Percentiles rank a stretch among this genome's conserved stretches.
These are phyloP conservation scores for Escallonia herrerae DNA, from an alignment of 129 eudicot genomes.

Conservation along the genomic window DNA sequence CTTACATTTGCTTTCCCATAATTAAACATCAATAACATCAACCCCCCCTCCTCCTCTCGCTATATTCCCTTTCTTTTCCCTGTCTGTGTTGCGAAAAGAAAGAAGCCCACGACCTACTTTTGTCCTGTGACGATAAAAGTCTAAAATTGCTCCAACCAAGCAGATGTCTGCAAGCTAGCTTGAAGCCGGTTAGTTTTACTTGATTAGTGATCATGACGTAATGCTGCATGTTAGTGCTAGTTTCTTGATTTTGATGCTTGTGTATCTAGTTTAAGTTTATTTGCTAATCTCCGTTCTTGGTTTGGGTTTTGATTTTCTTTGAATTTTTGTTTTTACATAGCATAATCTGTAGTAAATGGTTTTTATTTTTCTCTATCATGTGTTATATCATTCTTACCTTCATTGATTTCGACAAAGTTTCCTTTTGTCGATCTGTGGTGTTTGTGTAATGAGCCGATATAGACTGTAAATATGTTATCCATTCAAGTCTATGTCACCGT, in stretches of 20 bases:
- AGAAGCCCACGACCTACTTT: background rate
- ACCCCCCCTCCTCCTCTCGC: background rate
- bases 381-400: background rate
- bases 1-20: slow-evolving; percentile 9
- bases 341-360: background rate
- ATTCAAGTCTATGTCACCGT: too few relatives aligned
- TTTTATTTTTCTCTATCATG: background rate
- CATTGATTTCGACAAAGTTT: background rate
- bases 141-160: background rate
- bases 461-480: too few relatives aligned
- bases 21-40: slow-evolving; percentile 12
- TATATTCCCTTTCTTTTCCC: background rate
- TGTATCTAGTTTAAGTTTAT: background rate
- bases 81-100: background rate
- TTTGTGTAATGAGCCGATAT: background rate
- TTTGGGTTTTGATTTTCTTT: background rate
- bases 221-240: background rate
- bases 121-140: background rate
- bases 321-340: background rate
- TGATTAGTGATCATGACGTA: background rate
- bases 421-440: background rate
- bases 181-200: slow-evolving; percentile 1
- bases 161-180: background rate
- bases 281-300: background rate
- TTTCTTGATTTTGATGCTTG: background rate